Base-by-base conservation (phyloP, 225 moss, liverwort and hornwort genomes). In the Climacium dendroides region DNA sequence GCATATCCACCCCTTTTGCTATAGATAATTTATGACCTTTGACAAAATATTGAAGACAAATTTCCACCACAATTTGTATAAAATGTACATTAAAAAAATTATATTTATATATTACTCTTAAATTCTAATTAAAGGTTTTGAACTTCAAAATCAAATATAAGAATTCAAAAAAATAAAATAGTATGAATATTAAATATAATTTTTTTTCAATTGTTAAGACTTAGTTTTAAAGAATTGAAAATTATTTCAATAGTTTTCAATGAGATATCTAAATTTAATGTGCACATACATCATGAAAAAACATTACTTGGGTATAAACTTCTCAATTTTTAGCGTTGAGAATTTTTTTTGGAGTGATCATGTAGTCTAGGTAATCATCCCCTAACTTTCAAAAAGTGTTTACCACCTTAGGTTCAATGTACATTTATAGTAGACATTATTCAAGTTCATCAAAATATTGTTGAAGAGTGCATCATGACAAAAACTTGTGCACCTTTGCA, bases 201-300 rank as follows among this genome's bases (percentile, higher is more conserved):
- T 0, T 19, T 20, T 3, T 3, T 74, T 48, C 10, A 19, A 32
- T 12, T 74, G 12, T 30, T 6, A 11, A 30, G 15, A 17, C 2
- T 45, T 28, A 10, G 9, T 28, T 28, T 5, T 28, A 28, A 17
- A 16, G 0, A 45, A 5, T 28, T 28, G 6, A 74, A 74, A 32
- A 32, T 7, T 7, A 34, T 12, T 45, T 74, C 8, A 7, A 32
- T 19, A 32, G 3, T 20, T 19, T 19, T 53, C 6, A 53, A 9
- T 22, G 14, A 53, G 5, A 9, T 23, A 0, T 53, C 5, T 35
- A 76, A 76, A 5, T 53, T 52, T 15, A 22, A 3, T 53, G 3
- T 35, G 2, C 7, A 52, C 0, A 75, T 13, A 13, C 1, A 22
- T 23, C 0, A 35, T 35, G 3, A 23, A 34, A 0, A 35, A 19